These are phyloP conservation scores for Ceratobasidium sp. DNA, from an alignment of 1,284 basidiomycete species.

Conservation along the genomic window DNA sequence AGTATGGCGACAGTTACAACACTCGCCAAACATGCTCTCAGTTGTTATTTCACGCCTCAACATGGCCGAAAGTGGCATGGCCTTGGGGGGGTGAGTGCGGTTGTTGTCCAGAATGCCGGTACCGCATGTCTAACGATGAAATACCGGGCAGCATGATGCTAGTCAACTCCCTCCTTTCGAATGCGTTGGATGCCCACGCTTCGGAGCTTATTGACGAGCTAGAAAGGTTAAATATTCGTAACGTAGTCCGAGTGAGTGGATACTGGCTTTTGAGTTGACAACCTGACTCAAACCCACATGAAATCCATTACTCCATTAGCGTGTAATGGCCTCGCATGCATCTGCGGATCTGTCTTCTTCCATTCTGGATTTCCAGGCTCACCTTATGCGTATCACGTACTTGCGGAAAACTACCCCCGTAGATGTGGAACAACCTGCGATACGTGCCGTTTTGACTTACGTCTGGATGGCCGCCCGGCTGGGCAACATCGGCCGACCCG, in stretches of 20 bases:
- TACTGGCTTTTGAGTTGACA: background rate
- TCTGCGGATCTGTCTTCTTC: constrained; percentile 88
- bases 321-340: constrained; percentile 87
- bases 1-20: constrained; percentile 84
- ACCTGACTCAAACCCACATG: background rate
- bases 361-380: constrained; percentile 93
- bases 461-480: constrained; percentile 80
- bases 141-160: constrained; percentile 77
- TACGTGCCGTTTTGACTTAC: constrained; percentile 73
- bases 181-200: constrained; percentile 82
- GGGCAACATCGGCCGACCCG: constrained; percentile 50
- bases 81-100: constrained; percentile 77
- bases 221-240: constrained; percentile 84
- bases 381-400: constrained; percentile 85
- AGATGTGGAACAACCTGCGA: constrained; percentile 74
- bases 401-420: constrained; percentile 84
- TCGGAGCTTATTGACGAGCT: constrained; percentile 82
- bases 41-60: constrained; percentile 84
- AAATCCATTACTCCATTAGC: constrained; percentile 62
- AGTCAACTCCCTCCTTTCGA: constrained; percentile 87
- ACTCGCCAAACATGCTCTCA: constrained; percentile 65
- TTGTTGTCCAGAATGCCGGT: no score
- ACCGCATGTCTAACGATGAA: constrained; percentile 36
- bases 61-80: constrained; percentile 87
- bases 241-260: constrained; percentile 82